Evolutionary conservation across 495 filamentous ascomycete genomes (phyloP), one percentile per base, ranked within the genome.

Genomic region (Lasiosphaeriaceae sp.): DNA sequence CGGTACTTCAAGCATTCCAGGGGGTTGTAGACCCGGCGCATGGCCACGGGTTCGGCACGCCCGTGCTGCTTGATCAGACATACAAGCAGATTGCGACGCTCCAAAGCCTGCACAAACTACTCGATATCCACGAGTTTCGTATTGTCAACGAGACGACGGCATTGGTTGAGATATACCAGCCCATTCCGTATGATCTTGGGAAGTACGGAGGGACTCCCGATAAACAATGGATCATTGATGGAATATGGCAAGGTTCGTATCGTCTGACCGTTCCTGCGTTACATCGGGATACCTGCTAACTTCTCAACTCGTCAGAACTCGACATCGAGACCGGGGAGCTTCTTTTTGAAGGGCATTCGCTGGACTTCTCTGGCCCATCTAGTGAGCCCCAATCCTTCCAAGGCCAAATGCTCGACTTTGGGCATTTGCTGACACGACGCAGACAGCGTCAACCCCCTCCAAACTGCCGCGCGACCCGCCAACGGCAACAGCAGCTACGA

Each of bases 331-430:
- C 77, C 0, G 74, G 71, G 47, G 66, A 74, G 46, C 67, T 83
- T 29, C 29, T 81, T 4, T 84, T 83, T 48, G 78, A 82, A 51
- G 83, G 81, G 77, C 71, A 72, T 29, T 72, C 77, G 7, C 68
- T 79, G 2, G 78, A 82, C 46, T 78, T 82, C 63, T 69, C 79
- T 51, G 75, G 77, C 54, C 79, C 79, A 0, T 76, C 72, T 0
- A 63, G 62, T 49, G 72, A 66, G 50, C n/a, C 2, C 29, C n/a
- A n/a, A n/a, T n/a, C n/a, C n/a, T n/a, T n/a, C n/a, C n/a, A n/a
- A n/a, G n/a, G 24, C 17, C n/a, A 35, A 0, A 17, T 37, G 2
- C 9, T 9, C 14, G 2, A 37, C 34, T 37, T 37, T n/a, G n/a
- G n/a, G n/a, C n/a, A n/a, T n/a, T n/a, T n/a, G n/a, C n/a, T n/a